phyloP scores from a whole-genome alignment of 768 basidiomycete species.

The Amanita exitialis region DNA sequence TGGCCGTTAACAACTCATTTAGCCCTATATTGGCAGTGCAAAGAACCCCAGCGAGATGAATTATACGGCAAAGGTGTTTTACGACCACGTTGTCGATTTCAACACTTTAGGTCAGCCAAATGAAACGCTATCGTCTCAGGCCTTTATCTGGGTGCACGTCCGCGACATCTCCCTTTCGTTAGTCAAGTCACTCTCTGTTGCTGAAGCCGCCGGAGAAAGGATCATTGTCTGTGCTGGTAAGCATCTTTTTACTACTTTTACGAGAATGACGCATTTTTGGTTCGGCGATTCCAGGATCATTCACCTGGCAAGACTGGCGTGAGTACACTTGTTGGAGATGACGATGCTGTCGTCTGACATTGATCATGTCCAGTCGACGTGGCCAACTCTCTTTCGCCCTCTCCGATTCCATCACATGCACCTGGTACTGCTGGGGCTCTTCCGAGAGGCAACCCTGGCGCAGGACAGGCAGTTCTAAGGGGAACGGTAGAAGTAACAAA shows the following conservation, averaged over 20 bases:
- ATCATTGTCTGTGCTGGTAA: constrained; percentile 2
- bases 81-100: neutral
- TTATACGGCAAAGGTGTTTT: neutral
- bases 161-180: neutral
- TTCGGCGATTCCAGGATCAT: neutral
- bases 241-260: neutral
- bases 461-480: neutral
- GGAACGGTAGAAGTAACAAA: neutral
- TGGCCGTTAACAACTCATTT: neutral
- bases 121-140: neutral
- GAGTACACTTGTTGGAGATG: neutral
- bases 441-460: neutral
- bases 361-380: neutral
- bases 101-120: neutral
- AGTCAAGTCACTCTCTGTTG: neutral
- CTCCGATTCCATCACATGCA: neutral
- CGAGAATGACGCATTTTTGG: too few relatives aligned
- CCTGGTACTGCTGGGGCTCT: neutral
- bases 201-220: constrained; percentile 3
- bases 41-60: neutral
- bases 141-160: neutral
- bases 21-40: neutral
- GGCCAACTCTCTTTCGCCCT: neutral
- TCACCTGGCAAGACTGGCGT: constrained; percentile 4
- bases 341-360: neutral